These are phyloP conservation scores for Leptomonas seymouri DNA, from an alignment of 208 protist genomes.

Conservation along the genomic window DNA sequence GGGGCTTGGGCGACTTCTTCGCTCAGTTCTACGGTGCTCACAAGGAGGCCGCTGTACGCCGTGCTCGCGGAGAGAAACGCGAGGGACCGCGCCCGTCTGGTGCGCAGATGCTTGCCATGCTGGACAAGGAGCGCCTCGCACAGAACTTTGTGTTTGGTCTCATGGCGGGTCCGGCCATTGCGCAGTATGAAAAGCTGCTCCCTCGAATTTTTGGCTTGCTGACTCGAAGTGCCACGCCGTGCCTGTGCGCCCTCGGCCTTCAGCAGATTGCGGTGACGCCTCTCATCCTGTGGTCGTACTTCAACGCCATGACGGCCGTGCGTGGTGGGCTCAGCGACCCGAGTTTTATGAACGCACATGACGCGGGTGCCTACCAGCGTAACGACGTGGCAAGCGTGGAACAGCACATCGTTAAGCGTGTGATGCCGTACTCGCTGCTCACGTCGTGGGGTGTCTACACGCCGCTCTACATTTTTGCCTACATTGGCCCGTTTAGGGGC, in stretches of 20 bases:
- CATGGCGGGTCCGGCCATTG: conserved; percentile 27
- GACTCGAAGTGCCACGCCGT: conserved; percentile 33
- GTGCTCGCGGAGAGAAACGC: conserved; percentile 42
- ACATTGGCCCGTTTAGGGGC: conserved; percentile 37
- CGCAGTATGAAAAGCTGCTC: conserved; percentile 32
- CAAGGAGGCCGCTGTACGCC: conserved; percentile 44
- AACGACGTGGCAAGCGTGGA: conserved; percentile 59
- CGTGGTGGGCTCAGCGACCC: conserved; percentile 63
- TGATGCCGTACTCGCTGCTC: conserved; percentile 71
- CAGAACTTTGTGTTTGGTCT: conserved; percentile 58
- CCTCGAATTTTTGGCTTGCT: conserved; percentile 48
- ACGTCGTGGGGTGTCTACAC: conserved; percentile 72
- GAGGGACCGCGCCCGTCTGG: conserved; percentile 34
- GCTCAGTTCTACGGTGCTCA: conserved; percentile 79
- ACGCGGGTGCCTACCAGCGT: conserved; percentile 29
- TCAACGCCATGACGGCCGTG: conserved; percentile 64
- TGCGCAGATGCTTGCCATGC: conserved; percentile 54
- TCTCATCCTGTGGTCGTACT: conserved; percentile 62
- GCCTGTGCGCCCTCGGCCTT: conserved; percentile 46
- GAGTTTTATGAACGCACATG: conserved; percentile 53
- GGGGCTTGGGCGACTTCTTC: conserved; percentile 65
- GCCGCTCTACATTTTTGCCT: conserved; percentile 52
- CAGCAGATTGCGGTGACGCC: conserved; percentile 81
- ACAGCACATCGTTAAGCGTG: conserved; percentile 51
- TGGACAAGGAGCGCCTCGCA: conserved; percentile 58